Percentiles rank a stretch among this genome's conserved stretches.
These are phyloP conservation scores for Citrus australasica DNA, from an alignment of 345 rosid species.

Conservation along the genomic window DNA sequence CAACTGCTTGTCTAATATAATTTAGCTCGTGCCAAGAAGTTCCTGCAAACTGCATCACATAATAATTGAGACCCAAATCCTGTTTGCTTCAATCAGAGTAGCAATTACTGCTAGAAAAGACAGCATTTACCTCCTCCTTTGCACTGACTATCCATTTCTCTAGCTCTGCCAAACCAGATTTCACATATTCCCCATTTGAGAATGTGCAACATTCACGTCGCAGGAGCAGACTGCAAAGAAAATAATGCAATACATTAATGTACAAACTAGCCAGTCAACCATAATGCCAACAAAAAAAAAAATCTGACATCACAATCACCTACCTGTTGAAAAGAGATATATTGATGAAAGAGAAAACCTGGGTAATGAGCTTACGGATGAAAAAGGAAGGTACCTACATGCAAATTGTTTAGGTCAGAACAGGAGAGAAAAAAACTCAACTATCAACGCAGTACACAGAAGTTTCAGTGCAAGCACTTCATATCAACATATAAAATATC, in stretches of 20 bases:
- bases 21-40: constrained; percentile 98
- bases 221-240: constrained; percentile 68
- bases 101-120: constrained; percentile 3
- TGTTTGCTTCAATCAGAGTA: constrained; percentile 5
- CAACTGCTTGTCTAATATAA: constrained; percentile 97
- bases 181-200: constrained; percentile 96
- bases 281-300: constrained; percentile 2
- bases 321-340: constrained; percentile 96
- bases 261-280: background rate
- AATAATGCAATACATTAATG: background rate
- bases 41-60: constrained; percentile 72
- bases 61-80: constrained; percentile 24
- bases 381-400: constrained; percentile 91
- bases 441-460: background rate
- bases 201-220: constrained; percentile 98
- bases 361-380: constrained; percentile 93
- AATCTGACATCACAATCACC: constrained; percentile 9
- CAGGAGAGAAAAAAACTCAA: background rate
- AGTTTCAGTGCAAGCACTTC: background rate
- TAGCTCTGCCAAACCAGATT: constrained; percentile 89
- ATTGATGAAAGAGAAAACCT: constrained; percentile 95
- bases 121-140: constrained; percentile 69
- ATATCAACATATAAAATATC: background rate
- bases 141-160: constrained; percentile 92
- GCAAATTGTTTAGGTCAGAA: constrained; percentile 22